Conservation (phyloP, 768 basidiomycete species). For the Kwoniella newhampshirensis region DNA sequence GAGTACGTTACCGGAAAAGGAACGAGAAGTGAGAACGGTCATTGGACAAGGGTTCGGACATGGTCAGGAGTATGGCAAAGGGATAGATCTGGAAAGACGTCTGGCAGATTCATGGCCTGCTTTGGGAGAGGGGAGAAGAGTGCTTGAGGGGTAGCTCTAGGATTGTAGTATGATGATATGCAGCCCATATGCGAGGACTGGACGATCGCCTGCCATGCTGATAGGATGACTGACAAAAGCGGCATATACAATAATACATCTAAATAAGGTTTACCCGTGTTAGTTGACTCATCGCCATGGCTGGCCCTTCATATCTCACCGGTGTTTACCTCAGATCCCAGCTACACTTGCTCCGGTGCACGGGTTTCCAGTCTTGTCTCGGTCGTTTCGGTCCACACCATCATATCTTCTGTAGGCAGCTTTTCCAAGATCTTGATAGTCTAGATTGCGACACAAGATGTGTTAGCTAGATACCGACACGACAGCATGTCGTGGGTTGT, state of each 20-base stretch:
- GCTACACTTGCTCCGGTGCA: constrained; percentile 7
- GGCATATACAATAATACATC: too few relatives aligned
- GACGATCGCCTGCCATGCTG: too few relatives aligned
- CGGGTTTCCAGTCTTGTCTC: constrained; percentile 18
- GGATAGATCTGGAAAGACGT: background rate
- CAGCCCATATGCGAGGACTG: too few relatives aligned
- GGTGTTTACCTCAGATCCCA: too few relatives aligned
- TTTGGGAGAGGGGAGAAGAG: constrained; percentile 6
- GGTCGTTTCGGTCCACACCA: constrained; percentile 16
- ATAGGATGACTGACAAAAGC: too few relatives aligned
- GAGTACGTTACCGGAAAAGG: constrained; percentile 1
- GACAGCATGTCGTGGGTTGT: too few relatives aligned
- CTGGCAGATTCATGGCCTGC: constrained; percentile 12
- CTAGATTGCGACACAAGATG: too few relatives aligned
- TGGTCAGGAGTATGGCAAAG: background rate
- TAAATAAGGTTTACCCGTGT: too few relatives aligned
- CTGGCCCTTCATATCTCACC: too few relatives aligned
- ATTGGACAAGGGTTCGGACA: background rate
- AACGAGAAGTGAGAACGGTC: background rate
- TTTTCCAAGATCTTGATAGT: constrained; percentile 18
- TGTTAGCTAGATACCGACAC: too few relatives aligned
- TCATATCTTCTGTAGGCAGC: constrained; percentile 20
- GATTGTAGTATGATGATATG: too few relatives aligned
- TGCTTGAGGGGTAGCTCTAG: constrained; percentile 16
- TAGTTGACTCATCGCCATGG: too few relatives aligned